phyloP scores from a whole-genome alignment of 2,329 filamentous ascomycete genomes.

The Hypoxylon sp. region DNA sequence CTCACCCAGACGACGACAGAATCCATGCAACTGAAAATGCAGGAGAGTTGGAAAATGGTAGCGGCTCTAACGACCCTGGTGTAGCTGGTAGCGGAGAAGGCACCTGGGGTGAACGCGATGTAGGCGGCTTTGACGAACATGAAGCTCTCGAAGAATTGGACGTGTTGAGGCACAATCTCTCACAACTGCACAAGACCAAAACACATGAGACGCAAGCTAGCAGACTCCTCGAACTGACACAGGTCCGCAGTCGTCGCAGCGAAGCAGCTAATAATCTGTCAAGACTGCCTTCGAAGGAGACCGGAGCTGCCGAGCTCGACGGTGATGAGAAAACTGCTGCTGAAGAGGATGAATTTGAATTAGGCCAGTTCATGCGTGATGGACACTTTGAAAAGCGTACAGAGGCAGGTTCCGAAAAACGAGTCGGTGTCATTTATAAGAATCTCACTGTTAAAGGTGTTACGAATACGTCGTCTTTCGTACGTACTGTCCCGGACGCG shows the following conservation, averaged over 20 bases:
- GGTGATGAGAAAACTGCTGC: constrained; percentile 55
- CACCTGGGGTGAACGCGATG: constrained; percentile 57
- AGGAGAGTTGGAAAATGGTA: constrained; percentile 23
- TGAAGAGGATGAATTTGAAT: constrained; percentile 73
- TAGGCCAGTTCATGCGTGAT: constrained; percentile 78
- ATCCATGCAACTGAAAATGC: constrained; percentile 15
- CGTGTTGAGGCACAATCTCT: constrained; percentile 53
- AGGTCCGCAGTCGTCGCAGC: constrained; percentile 23
- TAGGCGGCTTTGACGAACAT: constrained; percentile 53
- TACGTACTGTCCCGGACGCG: constrained; percentile 79
- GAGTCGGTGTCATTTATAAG: constrained; percentile 82
- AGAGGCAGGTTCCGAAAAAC: constrained; percentile 76
- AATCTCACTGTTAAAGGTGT: constrained; percentile 80
- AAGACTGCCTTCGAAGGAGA: constrained; percentile 28
- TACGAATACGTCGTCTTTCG: constrained; percentile 75
- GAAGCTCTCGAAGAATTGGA: constrained; percentile 56
- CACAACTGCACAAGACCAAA: constrained; percentile 53
- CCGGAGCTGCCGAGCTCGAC: constrained; percentile 54
- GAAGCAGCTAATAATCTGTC: constrained; percentile 30
- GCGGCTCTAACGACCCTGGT: constrained; percentile 19
- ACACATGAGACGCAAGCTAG: constrained; percentile 54
- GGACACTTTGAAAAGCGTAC: constrained; percentile 82
- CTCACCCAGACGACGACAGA: constrained; percentile 39
- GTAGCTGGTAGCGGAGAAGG: constrained; percentile 43
- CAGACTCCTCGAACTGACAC: constrained; percentile 31